These are phyloP conservation scores for Suhomyces choctaworum DNA, from an alignment of 1,139 yeast genomes.

Conservation along the genomic window DNA sequence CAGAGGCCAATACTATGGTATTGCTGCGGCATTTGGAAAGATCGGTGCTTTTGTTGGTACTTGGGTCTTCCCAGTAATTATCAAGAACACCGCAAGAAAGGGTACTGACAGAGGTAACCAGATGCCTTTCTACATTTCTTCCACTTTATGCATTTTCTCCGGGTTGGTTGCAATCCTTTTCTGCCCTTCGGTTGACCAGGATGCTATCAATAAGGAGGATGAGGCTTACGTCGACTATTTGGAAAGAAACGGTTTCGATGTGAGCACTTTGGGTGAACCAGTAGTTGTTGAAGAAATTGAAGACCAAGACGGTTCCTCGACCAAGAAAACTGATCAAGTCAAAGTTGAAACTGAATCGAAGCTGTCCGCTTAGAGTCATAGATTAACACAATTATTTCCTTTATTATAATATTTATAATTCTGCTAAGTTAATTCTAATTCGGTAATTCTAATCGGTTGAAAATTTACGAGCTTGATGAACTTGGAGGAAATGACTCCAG, in stretches of 20 bases:
- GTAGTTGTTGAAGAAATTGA: slow-evolving; percentile 17
- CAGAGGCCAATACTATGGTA: slow-evolving; percentile 88
- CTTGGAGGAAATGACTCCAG: no score
- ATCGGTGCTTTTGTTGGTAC: slow-evolving; percentile 92
- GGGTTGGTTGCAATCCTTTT: slow-evolving; percentile 68
- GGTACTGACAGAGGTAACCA: slow-evolving; percentile 57
- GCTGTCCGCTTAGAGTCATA: no score
- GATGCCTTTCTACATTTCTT: slow-evolving; percentile 81
- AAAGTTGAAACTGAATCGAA: slow-evolving; percentile 12
- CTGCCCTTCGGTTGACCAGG: slow-evolving; percentile 81
- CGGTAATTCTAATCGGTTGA: no score
- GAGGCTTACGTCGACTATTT: slow-evolving; percentile 65
- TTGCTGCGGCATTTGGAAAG: slow-evolving; percentile 90
- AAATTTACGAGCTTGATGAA: no score
- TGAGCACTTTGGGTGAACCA: slow-evolving; percentile 47
- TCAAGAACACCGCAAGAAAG: slow-evolving; percentile 40
- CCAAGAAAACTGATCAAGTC: slow-evolving; percentile 8
- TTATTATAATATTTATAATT: no score
- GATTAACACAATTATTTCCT: no score
- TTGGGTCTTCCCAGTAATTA: slow-evolving; percentile 78
- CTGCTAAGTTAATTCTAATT: no score
- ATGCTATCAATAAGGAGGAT: slow-evolving; percentile 79
- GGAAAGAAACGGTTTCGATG: slow-evolving; percentile 57
- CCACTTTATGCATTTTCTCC: slow-evolving; percentile 72
- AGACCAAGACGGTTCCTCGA: neutral